Conservation (phyloP, 495 filamentous ascomycete species). For the Xylaria cubensis region DNA sequence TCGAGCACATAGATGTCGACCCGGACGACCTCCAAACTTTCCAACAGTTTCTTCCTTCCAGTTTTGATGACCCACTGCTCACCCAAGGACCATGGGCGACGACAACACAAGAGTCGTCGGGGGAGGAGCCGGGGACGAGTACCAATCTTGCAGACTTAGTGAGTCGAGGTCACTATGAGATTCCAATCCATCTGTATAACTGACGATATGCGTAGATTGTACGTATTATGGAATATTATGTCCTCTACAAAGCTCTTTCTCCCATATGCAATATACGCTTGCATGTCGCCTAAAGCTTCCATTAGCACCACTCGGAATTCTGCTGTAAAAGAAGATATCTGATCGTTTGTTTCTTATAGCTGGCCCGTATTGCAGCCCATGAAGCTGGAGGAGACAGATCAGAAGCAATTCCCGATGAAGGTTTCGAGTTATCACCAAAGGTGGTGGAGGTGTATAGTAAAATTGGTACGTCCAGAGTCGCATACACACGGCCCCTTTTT, state of each 20-base stretch:
- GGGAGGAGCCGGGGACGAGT: slow-evolving; percentile 58
- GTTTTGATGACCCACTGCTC: slow-evolving; percentile 57
- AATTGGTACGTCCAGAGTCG: slow-evolving; percentile 47
- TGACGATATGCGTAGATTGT: slow-evolving; percentile 53
- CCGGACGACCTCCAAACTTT: slow-evolving; percentile 90
- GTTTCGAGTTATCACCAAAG: slow-evolving; percentile 86
- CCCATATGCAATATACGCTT: background rate
- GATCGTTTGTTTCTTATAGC: slow-evolving; percentile 21
- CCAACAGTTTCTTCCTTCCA: slow-evolving; percentile 81
- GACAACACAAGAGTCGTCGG: slow-evolving; percentile 41
- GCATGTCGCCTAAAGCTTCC: background rate
- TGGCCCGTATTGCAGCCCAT: slow-evolving; percentile 91
- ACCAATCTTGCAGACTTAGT: slow-evolving; percentile 85
- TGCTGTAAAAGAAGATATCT: background rate
- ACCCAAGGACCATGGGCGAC: slow-evolving; percentile 52
- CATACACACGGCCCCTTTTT: too few species aligned
- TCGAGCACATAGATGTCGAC: slow-evolving; percentile 84
- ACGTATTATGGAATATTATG: background rate
- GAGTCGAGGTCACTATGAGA: background rate
- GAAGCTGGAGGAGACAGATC: slow-evolving; percentile 69
- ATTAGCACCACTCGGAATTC: background rate
- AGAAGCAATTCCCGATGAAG: slow-evolving; percentile 63
- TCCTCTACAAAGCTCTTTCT: background rate
- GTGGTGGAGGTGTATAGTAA: slow-evolving; percentile 93
- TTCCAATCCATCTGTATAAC: background rate